Base-by-base conservation (phyloP, 2,329 filamentous ascomycete genomes). In the Piedraia hortae region DNA sequence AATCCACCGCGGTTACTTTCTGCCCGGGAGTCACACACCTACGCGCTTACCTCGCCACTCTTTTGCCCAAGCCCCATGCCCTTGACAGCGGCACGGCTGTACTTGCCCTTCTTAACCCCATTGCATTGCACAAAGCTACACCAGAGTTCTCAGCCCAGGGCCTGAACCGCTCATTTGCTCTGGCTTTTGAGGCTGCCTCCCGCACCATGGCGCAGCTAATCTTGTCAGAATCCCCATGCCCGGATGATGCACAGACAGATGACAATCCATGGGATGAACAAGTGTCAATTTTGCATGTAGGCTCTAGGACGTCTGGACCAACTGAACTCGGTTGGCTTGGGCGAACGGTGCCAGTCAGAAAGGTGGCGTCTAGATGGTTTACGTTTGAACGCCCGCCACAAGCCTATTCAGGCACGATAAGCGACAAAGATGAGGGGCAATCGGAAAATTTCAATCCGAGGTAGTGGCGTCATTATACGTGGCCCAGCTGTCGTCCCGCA, bases 111-210 rank as follows among this genome's bases (percentile, higher is more conserved):
- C 69, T 74, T 33, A 65, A 68, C 22, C 53, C 71, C 18, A 36
- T 78, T 9, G 48, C 55, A 10, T 41, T 72, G 18, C 73, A 80
- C 39, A 55, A 59, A 12, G 54, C 60, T 24, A 71, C 67, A 1
- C 63, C 63, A 29, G 67, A 73, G 27, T 78, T 70, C 59, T 77
- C 68, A 22, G 69, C 65, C 0, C 72, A 78, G 42, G 73, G 71
- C 0, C 41, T 80, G 7, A 54, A 59, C 10, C 54, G 54, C 26
- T 66, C 64, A 1, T 51, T 63, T n/a, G 55, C 70, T 2, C 45
- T 51, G 0, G 43, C 72, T 2, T 55, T 73, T 5, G 69, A 75
- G 26, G 53, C 59, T 2, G 65, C 64, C 0, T 25, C 41, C 24
- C 34, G 28, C 10, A 30, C 38, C 0, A 30, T 29, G 3, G 42